phyloP scores from a whole-genome alignment of 2,329 filamentous ascomycete species.

The Verticillium klebahnii region DNA sequence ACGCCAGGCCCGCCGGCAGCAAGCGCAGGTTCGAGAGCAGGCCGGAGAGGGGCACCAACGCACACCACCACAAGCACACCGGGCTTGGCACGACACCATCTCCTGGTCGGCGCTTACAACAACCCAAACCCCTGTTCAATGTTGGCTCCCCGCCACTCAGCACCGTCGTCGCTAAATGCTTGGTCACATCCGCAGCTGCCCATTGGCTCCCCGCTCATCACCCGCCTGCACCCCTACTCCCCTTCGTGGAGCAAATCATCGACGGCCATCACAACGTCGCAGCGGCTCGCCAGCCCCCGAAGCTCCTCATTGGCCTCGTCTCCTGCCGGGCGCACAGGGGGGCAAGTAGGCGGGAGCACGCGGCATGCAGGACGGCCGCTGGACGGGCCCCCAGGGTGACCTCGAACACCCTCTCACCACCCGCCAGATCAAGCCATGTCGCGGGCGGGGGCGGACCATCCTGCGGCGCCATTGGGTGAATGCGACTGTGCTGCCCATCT shows the following conservation, averaged over 20 bases:
- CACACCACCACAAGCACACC: neutral
- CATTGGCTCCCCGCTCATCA: neutral
- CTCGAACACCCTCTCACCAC: neutral
- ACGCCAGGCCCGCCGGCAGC: neutral
- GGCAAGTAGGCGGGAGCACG: neutral
- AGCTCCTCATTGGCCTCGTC: neutral
- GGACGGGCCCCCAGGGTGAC: neutral
- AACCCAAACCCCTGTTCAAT: constrained; percentile 7
- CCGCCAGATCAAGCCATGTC: neutral
- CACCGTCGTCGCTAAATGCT: neutral
- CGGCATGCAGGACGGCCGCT: neutral
- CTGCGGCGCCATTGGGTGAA: constrained; percentile 8
- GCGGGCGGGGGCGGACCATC: neutral
- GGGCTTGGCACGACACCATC: neutral
- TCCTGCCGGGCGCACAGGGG: neutral
- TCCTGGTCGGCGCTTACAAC: constrained; percentile 11
- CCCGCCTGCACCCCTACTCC: neutral
- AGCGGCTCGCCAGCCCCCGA: constrained; percentile 11
- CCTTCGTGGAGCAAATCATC: neutral
- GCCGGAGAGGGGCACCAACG: neutral
- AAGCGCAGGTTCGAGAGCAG: neutral
- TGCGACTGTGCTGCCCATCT: constrained; percentile 10
- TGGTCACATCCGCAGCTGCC: constrained; percentile 1
- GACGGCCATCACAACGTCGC: neutral
- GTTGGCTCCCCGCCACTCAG: constrained; percentile 7